These are phyloP conservation scores for Hypoxylon intermedium DNA, from an alignment of 495 filamentous ascomycete genomes.

Conservation along the genomic window DNA sequence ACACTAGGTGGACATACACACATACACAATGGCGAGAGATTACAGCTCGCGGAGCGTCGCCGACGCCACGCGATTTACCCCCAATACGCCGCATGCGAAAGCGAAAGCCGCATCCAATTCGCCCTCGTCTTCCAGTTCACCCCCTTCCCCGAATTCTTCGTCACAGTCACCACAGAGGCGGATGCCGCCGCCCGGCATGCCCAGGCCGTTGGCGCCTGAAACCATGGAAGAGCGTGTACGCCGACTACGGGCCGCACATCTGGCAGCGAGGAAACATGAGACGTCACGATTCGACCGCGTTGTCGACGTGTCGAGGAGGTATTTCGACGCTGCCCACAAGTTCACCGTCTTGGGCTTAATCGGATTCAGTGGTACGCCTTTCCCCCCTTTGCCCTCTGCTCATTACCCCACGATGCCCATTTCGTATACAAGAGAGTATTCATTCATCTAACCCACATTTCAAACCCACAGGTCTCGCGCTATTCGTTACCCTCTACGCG, in stretches of 20 bases:
- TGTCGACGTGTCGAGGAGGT: conserved; percentile 69
- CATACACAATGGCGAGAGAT: conserved; percentile 17
- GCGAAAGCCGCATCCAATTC: conserved; percentile 63
- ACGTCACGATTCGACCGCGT: conserved; percentile 71
- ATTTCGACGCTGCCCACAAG: conserved; percentile 85
- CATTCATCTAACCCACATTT: background rate
- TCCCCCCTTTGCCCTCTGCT: background rate
- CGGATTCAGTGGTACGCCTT: conserved; percentile 72
- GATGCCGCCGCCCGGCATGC: conserved; percentile 67
- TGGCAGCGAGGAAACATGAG: conserved; percentile 69
- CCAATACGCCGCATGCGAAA: conserved; percentile 85
- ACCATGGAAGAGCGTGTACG: conserved; percentile 90
- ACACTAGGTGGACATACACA: too few relatives aligned
- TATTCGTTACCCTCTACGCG: conserved; percentile 78
- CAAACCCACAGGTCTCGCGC: conserved; percentile 66
- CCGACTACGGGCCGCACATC: conserved; percentile 81
- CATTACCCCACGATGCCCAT: background rate
- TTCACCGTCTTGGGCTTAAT: conserved; percentile 77
- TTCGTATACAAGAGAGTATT: background rate
- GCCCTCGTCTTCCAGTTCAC: conserved; percentile 39
- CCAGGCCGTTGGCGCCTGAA: conserved; percentile 57
- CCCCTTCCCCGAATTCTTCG: conserved; percentile 32
- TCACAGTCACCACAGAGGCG: conserved; percentile 50
- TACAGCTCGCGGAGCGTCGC: conserved; percentile 83
- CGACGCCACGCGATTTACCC: conserved; percentile 95